Conservation (phyloP, 2,329 filamentous ascomycete genomes). For the Stachybotrys echinatus region DNA sequence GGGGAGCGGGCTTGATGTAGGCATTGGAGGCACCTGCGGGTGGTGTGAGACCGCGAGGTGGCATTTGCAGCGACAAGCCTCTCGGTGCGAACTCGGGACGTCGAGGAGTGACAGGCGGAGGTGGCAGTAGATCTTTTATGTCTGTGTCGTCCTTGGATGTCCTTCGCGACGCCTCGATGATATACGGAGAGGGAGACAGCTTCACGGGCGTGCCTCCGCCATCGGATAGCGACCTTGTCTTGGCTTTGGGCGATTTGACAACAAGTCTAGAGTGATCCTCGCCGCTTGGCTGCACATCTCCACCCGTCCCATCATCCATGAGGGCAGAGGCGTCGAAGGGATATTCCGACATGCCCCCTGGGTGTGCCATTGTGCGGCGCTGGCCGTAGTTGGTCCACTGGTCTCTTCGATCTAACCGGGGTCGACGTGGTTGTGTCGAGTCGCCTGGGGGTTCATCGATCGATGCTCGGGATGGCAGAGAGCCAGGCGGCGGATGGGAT, state of each 20-base stretch:
- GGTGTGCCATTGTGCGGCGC: not conserved
- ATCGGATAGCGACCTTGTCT: constrained; percentile 62
- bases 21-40: constrained; percentile 26
- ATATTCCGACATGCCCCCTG: constrained; percentile 2
- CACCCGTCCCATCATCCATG: constrained; percentile 20
- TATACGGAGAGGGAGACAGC: constrained; percentile 53
- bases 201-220: constrained; percentile 50
- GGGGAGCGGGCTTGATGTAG: constrained; percentile 55
- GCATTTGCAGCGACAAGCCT: constrained; percentile 45
- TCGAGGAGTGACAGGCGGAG: constrained; percentile 66
- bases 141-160: constrained; percentile 64
- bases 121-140: constrained; percentile 38
- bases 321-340: constrained; percentile 25
- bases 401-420: not conserved
- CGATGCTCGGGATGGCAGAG: not conserved
- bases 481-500: not conserved
- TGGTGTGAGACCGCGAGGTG: constrained; percentile 28
- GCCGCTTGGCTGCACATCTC: constrained; percentile 9
- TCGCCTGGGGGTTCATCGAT: not conserved
- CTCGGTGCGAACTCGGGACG: constrained; percentile 58
- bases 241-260: constrained; percentile 38
- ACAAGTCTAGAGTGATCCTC: constrained; percentile 7
- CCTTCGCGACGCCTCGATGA: constrained; percentile 47
- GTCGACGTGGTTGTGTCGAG: not conserved
- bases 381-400: not conserved